Conservation (phyloP, 2,329 filamentous ascomycete species). For the Botrytis pseudocinerea region DNA sequence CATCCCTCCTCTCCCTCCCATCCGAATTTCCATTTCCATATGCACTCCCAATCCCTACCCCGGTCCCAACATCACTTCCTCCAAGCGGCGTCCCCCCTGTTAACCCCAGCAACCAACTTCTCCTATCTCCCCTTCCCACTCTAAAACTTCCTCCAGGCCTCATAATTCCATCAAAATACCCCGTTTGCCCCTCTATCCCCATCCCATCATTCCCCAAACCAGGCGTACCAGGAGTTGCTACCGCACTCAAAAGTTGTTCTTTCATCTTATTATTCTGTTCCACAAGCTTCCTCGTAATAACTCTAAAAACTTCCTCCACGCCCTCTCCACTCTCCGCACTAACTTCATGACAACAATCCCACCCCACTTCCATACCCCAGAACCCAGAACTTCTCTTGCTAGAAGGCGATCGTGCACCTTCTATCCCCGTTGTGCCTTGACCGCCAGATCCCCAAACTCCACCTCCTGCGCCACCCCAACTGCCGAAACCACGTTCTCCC, state of each 20-base stretch:
- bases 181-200: slow-evolving; percentile 31
- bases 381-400: slow-evolving; percentile 72
- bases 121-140: slow-evolving; percentile 57
- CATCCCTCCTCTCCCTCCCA: neutral
- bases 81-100: neutral
- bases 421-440: slow-evolving; percentile 38
- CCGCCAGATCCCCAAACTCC: slow-evolving; percentile 19
- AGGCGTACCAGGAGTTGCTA: slow-evolving; percentile 47
- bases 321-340: slow-evolving; percentile 92
- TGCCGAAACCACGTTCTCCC: slow-evolving; percentile 29
- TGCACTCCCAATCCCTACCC: neutral
- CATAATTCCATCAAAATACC: slow-evolving; percentile 49
- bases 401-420: slow-evolving; percentile 59
- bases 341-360: slow-evolving; percentile 98
- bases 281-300: slow-evolving; percentile 79
- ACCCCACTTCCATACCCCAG: slow-evolving; percentile 91
- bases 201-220: slow-evolving; percentile 37
- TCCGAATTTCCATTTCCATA: neutral
- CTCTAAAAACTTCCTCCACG: slow-evolving; percentile 93
- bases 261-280: slow-evolving; percentile 66
- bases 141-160: slow-evolving; percentile 59
- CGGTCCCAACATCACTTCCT: slow-evolving; percentile 6
- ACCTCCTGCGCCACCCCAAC: slow-evolving; percentile 6
- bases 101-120: slow-evolving; percentile 57
- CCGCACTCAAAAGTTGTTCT: slow-evolving; percentile 49